Evolutionary conservation across 257 asterid genomes (phyloP).

Genomic region (Knoxia roxburghii): DNA sequence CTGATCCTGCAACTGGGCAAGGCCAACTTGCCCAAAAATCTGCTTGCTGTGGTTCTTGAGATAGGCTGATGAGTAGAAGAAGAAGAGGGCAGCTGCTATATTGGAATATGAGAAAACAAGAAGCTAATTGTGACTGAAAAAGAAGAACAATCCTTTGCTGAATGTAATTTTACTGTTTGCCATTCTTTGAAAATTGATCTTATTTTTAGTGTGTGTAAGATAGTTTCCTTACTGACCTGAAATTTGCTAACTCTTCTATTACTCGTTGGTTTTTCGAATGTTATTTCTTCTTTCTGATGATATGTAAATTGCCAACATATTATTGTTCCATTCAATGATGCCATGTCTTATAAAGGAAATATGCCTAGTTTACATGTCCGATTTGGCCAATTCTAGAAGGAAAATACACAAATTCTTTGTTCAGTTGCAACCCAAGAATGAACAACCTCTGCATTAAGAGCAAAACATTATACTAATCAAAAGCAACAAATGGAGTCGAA

Average conservation of each 20-base stretch:
- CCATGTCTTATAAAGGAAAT: too few species aligned
- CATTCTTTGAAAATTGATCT: conserved; percentile 23
- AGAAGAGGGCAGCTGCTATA: conserved; percentile 2
- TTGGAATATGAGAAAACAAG: not conserved
- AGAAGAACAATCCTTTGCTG: conserved; percentile 22
- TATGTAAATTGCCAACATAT: not conserved
- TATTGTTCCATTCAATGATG: too few species aligned
- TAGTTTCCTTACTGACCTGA: conserved; percentile 30
- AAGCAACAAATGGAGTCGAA: too few species aligned
- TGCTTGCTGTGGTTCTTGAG: conserved; percentile 37
- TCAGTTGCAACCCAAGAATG: too few species aligned
- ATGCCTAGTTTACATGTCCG: too few species aligned
- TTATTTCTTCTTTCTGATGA: not conserved
- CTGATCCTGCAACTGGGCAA: conserved; percentile 24
- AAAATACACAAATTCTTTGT: too few species aligned
- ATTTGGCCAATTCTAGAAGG: too few species aligned
- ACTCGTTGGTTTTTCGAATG: not conserved
- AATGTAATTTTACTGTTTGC: conserved; percentile 25
- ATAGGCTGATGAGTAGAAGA: not conserved
- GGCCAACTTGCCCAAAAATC: conserved; percentile 29
- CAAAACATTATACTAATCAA: too few species aligned
- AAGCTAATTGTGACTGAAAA: conserved; percentile 28
- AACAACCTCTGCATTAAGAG: too few species aligned
- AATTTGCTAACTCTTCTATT: not conserved
- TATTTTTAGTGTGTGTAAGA: conserved; percentile 34